Percentiles rank a stretch among this genome's conserved stretches.
Evolutionary conservation across 1,284 basidiomycete genomes (phyloP).

Genomic region (Erythrobasidium hasegawianum): DNA sequence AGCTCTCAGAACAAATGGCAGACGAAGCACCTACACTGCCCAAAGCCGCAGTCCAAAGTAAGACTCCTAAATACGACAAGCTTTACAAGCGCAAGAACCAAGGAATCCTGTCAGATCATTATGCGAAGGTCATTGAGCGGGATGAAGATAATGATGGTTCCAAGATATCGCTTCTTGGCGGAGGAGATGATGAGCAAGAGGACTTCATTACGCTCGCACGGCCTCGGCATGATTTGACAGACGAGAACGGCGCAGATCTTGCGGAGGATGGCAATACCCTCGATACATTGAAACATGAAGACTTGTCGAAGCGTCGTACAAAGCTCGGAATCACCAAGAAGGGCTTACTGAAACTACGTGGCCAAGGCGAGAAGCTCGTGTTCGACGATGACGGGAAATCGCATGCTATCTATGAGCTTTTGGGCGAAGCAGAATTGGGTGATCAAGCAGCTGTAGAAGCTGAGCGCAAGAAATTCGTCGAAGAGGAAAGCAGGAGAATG

Average conservation of each 20-base stretch:
- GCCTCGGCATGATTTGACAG: slow-evolving; percentile 69
- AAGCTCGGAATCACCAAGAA: slow-evolving; percentile 75
- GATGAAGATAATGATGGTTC: slow-evolving; percentile 41
- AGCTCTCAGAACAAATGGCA: slow-evolving; percentile 34
- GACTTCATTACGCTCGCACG: slow-evolving; percentile 88
- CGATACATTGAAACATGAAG: slow-evolving; percentile 55
- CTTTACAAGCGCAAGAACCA: slow-evolving; percentile 98
- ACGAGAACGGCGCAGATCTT: slow-evolving; percentile 40
- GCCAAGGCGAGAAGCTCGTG: slow-evolving; percentile 61
- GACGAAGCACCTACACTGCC: slow-evolving; percentile 43
- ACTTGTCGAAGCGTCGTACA: slow-evolving; percentile 62
- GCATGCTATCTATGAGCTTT: slow-evolving; percentile 71
- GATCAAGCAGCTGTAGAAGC: slow-evolving; percentile 61
- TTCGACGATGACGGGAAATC: slow-evolving; percentile 80
- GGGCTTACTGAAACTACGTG: slow-evolving; percentile 62
- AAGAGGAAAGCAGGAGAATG: slow-evolving; percentile 68
- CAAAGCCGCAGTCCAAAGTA: slow-evolving; percentile 53
- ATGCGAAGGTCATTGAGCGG: slow-evolving; percentile 69
- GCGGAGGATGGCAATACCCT: slow-evolving; percentile 59
- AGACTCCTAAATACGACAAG: slow-evolving; percentile 87
- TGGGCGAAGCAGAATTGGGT: slow-evolving; percentile 65
- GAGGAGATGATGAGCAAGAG: slow-evolving; percentile 50
- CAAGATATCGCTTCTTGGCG: slow-evolving; percentile 17
- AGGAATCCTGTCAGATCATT: slow-evolving; percentile 85
- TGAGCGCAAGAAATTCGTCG: slow-evolving; percentile 66